Percentiles rank a stretch among this genome's conserved stretches.
These are phyloP conservation scores for Straminergon stramineum DNA, from an alignment of 225 moss, liverwort and hornwort species.

Conservation along the genomic window DNA sequence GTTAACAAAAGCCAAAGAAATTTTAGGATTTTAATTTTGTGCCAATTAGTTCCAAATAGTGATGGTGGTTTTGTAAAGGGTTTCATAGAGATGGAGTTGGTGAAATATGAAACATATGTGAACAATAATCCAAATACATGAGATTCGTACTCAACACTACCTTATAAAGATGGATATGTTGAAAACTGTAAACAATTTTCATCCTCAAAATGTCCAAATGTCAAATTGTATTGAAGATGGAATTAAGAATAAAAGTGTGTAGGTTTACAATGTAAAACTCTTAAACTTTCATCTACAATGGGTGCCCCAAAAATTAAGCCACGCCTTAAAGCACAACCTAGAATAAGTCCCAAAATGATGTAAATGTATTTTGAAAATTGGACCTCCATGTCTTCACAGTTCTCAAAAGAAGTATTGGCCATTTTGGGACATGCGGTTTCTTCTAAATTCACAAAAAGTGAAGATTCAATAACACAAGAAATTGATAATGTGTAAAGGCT, in stretches of 20 bases:
- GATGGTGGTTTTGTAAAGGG: not conserved
- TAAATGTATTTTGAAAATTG: no score
- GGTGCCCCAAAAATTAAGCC: no score
- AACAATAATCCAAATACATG: rapidly evolving
- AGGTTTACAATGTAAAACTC: not conserved
- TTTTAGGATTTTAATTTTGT: not conserved
- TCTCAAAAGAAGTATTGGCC: no score
- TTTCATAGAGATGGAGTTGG: not conserved
- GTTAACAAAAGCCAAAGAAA: not conserved
- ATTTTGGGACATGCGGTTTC: no score
- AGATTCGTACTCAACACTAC: not conserved
- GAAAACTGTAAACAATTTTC: not conserved
- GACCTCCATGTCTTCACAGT: no score
- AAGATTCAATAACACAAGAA: no score
- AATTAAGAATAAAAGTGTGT: not conserved
- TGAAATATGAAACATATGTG: rapidly evolving
- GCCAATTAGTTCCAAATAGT: not conserved
- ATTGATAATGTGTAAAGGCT: no score
- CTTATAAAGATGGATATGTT: not conserved
- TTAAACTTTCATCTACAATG: not conserved
- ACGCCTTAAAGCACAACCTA: no score
- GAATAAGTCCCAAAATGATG: no score
- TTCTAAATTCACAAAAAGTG: no score
- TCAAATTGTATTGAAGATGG: not conserved
- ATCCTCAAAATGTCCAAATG: not conserved